Evolutionary conservation across 73 alveolate genomes (phyloP).

Genomic region (Uronychia binucleata): DNA sequence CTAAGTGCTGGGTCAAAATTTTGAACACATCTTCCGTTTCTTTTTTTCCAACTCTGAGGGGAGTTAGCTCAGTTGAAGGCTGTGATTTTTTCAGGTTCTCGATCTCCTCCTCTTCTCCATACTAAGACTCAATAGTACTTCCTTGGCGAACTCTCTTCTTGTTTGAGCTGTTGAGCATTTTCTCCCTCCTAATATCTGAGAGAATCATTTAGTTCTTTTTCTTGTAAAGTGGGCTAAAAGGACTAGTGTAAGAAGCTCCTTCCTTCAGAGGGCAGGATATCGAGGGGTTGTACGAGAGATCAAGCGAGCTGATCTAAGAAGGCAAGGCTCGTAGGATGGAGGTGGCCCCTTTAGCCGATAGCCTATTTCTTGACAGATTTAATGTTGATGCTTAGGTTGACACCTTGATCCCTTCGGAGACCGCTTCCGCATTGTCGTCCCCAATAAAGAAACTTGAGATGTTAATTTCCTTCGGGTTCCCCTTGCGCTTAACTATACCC

Average conservation of each 20-base stretch:
- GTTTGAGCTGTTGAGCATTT: background rate
- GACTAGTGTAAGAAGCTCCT: background rate
- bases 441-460: background rate
- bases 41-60: background rate
- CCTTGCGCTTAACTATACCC: constrained; percentile 48
- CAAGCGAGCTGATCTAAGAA: constrained; percentile 9
- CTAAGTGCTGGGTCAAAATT: background rate
- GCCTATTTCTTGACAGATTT: constrained; percentile 4
- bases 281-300: constrained; percentile 36
- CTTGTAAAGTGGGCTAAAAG: background rate
- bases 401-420: background rate
- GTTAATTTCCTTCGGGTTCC: constrained; percentile 13
- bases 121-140: too few relatives aligned
- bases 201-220: background rate
- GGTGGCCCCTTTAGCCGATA: constrained; percentile 3
- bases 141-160: too few relatives aligned
- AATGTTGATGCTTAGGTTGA: background rate
- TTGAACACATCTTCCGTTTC: background rate
- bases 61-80: too few relatives aligned
- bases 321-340: constrained; percentile 10
- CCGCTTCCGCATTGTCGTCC: constrained; percentile 12
- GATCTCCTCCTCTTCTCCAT: too few relatives aligned
- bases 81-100: too few relatives aligned
- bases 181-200: background rate
- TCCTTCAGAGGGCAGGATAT: background rate